phyloP scores from a whole-genome alignment of 169 alveolate genomes.

The Cryptosporidium ryanae region DNA sequence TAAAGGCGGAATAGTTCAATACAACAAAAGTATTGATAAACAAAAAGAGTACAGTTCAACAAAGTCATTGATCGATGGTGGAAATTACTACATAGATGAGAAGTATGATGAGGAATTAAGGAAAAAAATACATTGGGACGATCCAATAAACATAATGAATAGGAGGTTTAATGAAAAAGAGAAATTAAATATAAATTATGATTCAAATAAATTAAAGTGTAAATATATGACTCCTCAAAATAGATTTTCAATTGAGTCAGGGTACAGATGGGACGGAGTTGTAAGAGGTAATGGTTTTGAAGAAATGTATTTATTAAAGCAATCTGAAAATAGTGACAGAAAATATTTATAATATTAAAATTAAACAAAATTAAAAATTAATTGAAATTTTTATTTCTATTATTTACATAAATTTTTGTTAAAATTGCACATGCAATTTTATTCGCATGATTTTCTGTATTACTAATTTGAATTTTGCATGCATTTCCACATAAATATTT shows the following conservation, averaged over 20 bases:
- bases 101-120: constrained; percentile 42
- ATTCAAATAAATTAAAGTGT: constrained; percentile 83
- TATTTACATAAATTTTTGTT: no score
- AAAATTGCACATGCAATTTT: no score
- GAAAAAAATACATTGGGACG: constrained; percentile 56
- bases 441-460: no score
- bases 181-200: background rate
- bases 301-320: constrained; percentile 76
- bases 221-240: constrained; percentile 87
- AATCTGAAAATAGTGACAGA: background rate
- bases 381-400: no score
- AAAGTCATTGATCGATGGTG: constrained; percentile 26
- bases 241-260: constrained; percentile 92
- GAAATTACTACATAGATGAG: constrained; percentile 9
- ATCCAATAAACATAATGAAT: constrained; percentile 35
- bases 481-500: no score
- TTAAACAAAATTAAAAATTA: no score
- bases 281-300: constrained; percentile 94
- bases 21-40: background rate
- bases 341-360: no score
- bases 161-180: background rate
- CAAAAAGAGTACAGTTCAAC: background rate
- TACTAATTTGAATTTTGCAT: no score
- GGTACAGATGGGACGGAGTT: constrained; percentile 97
- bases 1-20: constrained; percentile 50